Evolutionary conservation across 345 rosid species (phyloP).

Genomic region (Trapa incisa): DNA sequence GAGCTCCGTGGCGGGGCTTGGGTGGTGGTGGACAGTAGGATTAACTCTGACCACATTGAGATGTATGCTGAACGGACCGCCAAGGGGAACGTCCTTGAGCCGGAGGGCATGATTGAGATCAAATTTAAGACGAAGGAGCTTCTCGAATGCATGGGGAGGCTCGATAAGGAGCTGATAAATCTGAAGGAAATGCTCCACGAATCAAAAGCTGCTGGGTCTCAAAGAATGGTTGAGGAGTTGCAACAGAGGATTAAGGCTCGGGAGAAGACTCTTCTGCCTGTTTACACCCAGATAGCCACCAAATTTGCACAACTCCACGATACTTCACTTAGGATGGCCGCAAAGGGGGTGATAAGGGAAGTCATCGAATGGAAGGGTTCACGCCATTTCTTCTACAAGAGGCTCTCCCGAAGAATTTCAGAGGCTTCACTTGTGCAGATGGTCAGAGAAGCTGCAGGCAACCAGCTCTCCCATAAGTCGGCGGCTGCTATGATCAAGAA

Average conservation of each 20-base stretch:
- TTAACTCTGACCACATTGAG: slow-evolving; percentile 86
- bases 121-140: slow-evolving; percentile 88
- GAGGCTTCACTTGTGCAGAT: slow-evolving; percentile 59
- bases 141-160: slow-evolving; percentile 95
- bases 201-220: slow-evolving; percentile 39
- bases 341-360: slow-evolving; percentile 81
- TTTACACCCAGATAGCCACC: slow-evolving; percentile 85
- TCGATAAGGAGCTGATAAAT: slow-evolving; percentile 54
- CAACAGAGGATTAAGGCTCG: slow-evolving; percentile 64
- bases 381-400: slow-evolving; percentile 58
- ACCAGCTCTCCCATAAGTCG: slow-evolving; percentile 44
- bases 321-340: slow-evolving; percentile 88
- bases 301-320: slow-evolving; percentile 94
- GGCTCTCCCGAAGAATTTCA: slow-evolving; percentile 58
- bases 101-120: slow-evolving; percentile 95
- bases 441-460: slow-evolving; percentile 57
- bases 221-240: slow-evolving; percentile 32
- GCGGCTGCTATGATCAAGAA: slow-evolving; percentile 55
- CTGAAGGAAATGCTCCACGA: slow-evolving; percentile 58
- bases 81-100: slow-evolving; percentile 94
- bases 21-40: slow-evolving; percentile 95
- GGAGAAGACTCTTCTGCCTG: slow-evolving; percentile 79
- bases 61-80: slow-evolving; percentile 99
- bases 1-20: slow-evolving; percentile 99
- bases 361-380: slow-evolving; percentile 77